Percentiles rank a stretch among this genome's conserved stretches.
Evolutionary conservation across 2,329 filamentous ascomycete genomes (phyloP).

Genomic region (Cladobotryum mycophilum): DNA sequence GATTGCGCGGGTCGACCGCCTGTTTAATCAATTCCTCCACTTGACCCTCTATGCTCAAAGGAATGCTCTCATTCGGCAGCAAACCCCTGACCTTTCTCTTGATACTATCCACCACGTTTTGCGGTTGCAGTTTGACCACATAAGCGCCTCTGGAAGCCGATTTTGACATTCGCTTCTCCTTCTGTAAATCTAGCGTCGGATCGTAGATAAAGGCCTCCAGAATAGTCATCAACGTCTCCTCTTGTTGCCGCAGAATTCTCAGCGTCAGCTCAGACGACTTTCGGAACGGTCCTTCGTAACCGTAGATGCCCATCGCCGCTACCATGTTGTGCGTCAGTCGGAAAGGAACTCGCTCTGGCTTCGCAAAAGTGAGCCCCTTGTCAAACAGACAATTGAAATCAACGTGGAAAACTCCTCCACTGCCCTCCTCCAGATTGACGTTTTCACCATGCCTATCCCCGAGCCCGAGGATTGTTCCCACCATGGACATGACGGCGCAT

Average conservation of each 20-base stretch:
- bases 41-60: conserved; percentile 90
- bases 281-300: conserved; percentile 88
- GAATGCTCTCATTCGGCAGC: conserved; percentile 80
- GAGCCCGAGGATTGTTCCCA: conserved; percentile 86
- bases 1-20: conserved; percentile 71
- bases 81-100: conserved; percentile 79
- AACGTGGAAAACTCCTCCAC: conserved; percentile 91
- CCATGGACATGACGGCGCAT: conserved; percentile 99
- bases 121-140: conserved; percentile 47
- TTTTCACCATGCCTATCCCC: conserved; percentile 97
- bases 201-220: conserved; percentile 96
- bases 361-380: conserved; percentile 91
- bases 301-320: conserved; percentile 91
- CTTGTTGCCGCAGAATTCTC: conserved; percentile 75
- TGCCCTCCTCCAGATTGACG: conserved; percentile 87
- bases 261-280: conserved; percentile 87
- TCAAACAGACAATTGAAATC: conserved; percentile 99
- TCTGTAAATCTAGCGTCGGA: conserved; percentile 85
- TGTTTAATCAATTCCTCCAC: conserved; percentile 91
- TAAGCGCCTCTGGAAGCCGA: conserved; percentile 26
- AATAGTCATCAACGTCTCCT: conserved; percentile 96
- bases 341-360: conserved; percentile 92
- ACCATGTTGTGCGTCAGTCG: conserved; percentile 98
- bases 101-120: conserved; percentile 83
- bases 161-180: conserved; percentile 47